Base-by-base conservation (phyloP, 2,329 filamentous ascomycete genomes). In the Lachnellula occidentalis region DNA sequence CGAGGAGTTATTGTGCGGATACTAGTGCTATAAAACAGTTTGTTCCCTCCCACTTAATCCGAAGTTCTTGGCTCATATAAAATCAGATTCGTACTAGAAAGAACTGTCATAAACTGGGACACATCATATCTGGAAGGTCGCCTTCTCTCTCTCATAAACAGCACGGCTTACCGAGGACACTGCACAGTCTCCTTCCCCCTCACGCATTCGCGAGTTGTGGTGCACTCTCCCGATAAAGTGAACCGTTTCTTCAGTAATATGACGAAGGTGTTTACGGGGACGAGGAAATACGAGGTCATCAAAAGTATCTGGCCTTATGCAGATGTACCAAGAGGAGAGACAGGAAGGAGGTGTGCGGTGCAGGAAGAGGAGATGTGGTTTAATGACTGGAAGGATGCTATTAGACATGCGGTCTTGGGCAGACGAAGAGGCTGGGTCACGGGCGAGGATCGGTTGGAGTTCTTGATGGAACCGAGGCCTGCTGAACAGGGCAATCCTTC, bases 301-400 rank as follows among this genome's bases (percentile, higher is more conserved):
- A 78, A 80, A 64, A 72, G 74, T 1, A 74, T 82, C 1, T 83
- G 80, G 79, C 80, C 79, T 3, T 82, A 80, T 67, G 79, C 79
- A 1, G 77, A 76, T 58, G 50, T 64, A 1, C 57, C 70, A 66
- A 62, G 75, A 68, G 59, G 77, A 70, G 39, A 76, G 77, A 57
- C 65, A 58, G n/a, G 74, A 65, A 12, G 72, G 76, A 48, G 34
- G 50, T 80, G 74, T 59, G 71, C 72, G 3, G 77, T 82, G n/a
- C 77, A 80, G 66, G 78, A 73, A 54, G 79, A 83, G 66, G 78
- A 80, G 63, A 72, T 71, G 2, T 82, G 79, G 79, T 82, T 78
- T 75, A 69, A 70, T 48, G 75, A 77, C 59, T 80, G 77, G 77
- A 74, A 68, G 53, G 73, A 76, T 55, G 69, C 73, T 1, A 73